Evolutionary conservation across 306 rosid genomes (phyloP).

Genomic region (Ceratonia siliqua): DNA sequence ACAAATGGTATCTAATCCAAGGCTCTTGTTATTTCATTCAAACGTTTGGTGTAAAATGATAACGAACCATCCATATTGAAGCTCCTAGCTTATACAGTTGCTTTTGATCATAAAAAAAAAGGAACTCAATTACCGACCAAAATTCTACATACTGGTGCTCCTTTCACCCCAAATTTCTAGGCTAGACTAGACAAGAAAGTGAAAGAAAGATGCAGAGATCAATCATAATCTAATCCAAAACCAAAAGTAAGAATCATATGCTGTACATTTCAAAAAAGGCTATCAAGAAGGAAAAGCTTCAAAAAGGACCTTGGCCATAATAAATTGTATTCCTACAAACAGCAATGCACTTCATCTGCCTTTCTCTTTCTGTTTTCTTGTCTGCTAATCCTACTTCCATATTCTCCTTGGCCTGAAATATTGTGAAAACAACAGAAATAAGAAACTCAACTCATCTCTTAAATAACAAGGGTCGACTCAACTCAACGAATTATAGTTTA

Average conservation of each 20-base stretch:
- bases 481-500: too few relatives aligned
- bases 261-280: conserved; percentile 53
- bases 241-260: conserved; percentile 30
- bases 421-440: conserved; percentile 36
- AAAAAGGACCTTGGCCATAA: conserved; percentile 38
- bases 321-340: conserved; percentile 38
- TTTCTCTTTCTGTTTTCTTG: conserved; percentile 31
- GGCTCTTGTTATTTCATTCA: conserved; percentile 19
- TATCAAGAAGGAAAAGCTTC: conserved; percentile 28
- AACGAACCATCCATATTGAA: not conserved
- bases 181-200: not conserved
- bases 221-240: conserved; percentile 33
- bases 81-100: conserved; percentile 32
- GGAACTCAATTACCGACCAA: conserved; percentile 37
- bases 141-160: conserved; percentile 34
- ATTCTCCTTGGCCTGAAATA: conserved; percentile 91
- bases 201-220: not conserved
- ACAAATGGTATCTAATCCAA: too few relatives aligned
- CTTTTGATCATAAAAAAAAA: conserved; percentile 19
- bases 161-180: not conserved
- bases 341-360: conserved; percentile 30
- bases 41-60: not conserved
- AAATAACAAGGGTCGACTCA: too few relatives aligned
- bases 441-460: conserved; percentile 29
- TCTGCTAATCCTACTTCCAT: conserved; percentile 58